Base-by-base conservation (phyloP, 2,329 filamentous ascomycete genomes). In the Pezicula rhizophila region DNA sequence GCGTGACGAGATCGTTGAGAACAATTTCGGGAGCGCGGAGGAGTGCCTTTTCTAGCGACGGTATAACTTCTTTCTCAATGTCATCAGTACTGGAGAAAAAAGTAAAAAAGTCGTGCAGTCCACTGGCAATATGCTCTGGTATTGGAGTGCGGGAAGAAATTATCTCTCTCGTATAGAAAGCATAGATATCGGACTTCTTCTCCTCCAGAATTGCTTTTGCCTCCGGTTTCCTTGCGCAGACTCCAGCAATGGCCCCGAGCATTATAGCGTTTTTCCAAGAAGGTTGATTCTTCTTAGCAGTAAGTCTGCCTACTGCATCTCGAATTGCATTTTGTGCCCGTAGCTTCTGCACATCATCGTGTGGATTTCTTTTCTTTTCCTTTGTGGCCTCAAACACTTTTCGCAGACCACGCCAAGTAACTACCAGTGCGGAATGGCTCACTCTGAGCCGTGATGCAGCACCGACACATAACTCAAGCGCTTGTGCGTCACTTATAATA, bases 11-110 rank as follows among this genome's bases (percentile, higher is more conserved):
- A 54, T 89, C 86, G 58, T 85, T 83, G 25, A 97, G 73, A 12
- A 96, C 82, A 39, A 96, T 84, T 68, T 99, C 93, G 1, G 93
- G 95, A 7, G 92, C 85, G 64, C 95, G 80, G 41, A 99, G 71
- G 48, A 99, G 76, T 5, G 87, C 84, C 69, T 96, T 96, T 63
- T 99, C 93, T 12, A 97, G 72, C 0, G 89, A 74, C 8, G 91
- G 89, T 20, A 95, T 75, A 28, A 97, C 63, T 39, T 92, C 81
- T 54, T 80, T 85, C 46, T 81, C 78, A 26, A 97, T 65, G 56
- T 96, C 90, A 20, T 90, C 83, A 14, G 79, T 64, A 0, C 80
- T 84, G 34, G 86, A 75, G 63, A 92, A 97, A 28, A 76, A 78
- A 14, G 71, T 67, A 65, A 96, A 96, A 71, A 97, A 96, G 64